Percentiles rank a stretch among this genome's conserved stretches.
These are phyloP conservation scores for Crucihimalaya himalaica DNA, from an alignment of 345 rosid species.

Conservation along the genomic window DNA sequence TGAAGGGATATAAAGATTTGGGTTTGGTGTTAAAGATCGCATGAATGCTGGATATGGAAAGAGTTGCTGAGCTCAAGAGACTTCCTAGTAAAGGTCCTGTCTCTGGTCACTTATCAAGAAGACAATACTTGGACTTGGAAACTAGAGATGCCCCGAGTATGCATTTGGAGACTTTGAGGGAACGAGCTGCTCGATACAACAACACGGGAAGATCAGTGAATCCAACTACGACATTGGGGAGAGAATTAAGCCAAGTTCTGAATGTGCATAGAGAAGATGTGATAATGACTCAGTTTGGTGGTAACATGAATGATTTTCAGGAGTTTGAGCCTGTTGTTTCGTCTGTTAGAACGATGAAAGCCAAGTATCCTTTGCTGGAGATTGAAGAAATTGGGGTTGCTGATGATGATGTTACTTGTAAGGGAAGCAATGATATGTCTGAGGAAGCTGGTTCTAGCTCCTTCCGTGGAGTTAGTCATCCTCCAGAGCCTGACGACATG, in stretches of 20 bases:
- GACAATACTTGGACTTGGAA: conserved; percentile 33
- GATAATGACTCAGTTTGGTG: conserved; percentile 43
- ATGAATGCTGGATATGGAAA: conserved; percentile 57
- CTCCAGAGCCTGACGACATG: conserved; percentile 86
- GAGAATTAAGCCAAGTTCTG: conserved; percentile 47
- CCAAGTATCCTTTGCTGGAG: conserved; percentile 48
- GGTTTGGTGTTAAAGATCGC: conserved; percentile 44
- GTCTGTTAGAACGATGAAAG: conserved; percentile 60
- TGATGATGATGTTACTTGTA: conserved; percentile 47
- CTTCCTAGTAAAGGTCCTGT: conserved; percentile 58
- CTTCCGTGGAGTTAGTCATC: conserved; percentile 95
- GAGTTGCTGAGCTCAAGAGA: conserved; percentile 56
- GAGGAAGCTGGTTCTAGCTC: conserved; percentile 72
- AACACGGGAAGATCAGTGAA: conserved; percentile 28
- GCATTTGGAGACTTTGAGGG: conserved; percentile 37
- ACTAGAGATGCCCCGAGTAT: conserved; percentile 21
- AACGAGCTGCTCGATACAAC: conserved; percentile 35
- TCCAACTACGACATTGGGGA: conserved; percentile 35
- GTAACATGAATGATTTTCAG: conserved; percentile 42
- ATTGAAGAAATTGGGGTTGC: conserved; percentile 49
- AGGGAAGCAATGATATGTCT: conserved; percentile 53
- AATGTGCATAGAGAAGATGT: conserved; percentile 56
- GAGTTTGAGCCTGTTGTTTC: conserved; percentile 43
- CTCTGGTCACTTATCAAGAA: conserved; percentile 45
- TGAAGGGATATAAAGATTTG: conserved; percentile 17